Base-by-base conservation (phyloP, 2,329 filamentous ascomycete species). In the Conoideocrella luteorostrata region DNA sequence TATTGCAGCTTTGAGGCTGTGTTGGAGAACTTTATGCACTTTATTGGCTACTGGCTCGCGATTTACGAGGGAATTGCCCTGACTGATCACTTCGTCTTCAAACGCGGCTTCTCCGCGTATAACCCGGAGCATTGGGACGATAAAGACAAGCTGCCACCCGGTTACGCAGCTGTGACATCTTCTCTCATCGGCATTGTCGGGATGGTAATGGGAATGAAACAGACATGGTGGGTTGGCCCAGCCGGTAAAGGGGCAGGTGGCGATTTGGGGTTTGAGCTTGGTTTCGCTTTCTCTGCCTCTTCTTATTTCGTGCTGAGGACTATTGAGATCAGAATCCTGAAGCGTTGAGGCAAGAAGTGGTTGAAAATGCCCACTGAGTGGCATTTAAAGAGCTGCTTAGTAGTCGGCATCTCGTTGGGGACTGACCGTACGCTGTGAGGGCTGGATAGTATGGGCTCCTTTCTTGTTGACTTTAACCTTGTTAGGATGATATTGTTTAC, bases 11-110 rank as follows among this genome's bases (percentile, higher is more conserved):
- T 87, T 59, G 77, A 80, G 50, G 57, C 61, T 6, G 74, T 84
- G 3, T 69, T 88, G 12, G 74, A 83, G 57, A 83, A 85, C 62
- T 86, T 88, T 64, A 84, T 88, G 78, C 63, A 77, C 48, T 58
- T 82, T 41, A 80, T 81, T 48, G 77, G 77, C 2, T 88, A 88
- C 67, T 88, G 84, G 83, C 71, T 88, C 2, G 78, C 82, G 38
- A 85, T 88, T 53, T 88, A 88, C 64, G 75, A 79, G 50, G 82
- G 76, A 37, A 77, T 88, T 49, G 69, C 76, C 1, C 59, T 87
- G 15, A 67, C 72, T 2, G 84, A 88, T 44, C 84, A 88, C 63
- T 76, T 86, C 54, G 54, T 85, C 56, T 87, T 83, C 69, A 78
- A 77, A 55, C 72, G 75, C 20, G 77, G 78, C 3, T 76, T 84